phyloP scores from a whole-genome alignment of 495 filamentous ascomycete species.

The Annulohypoxylon maeteangense region DNA sequence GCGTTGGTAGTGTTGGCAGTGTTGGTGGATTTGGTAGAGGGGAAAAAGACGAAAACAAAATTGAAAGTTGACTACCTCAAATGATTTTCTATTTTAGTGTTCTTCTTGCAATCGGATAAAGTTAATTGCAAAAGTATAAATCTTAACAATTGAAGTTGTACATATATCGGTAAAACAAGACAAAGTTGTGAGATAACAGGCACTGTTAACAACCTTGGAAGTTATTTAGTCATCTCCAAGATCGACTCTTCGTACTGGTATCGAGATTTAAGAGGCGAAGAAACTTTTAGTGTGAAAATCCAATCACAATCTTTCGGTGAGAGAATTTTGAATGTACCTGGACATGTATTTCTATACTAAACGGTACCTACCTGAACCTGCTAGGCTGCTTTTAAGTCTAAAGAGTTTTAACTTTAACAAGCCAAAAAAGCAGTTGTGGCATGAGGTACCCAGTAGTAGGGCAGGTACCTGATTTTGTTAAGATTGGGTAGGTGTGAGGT shows the following conservation, averaged over 20 bases:
- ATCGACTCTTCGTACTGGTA: background rate
- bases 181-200: background rate
- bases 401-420: conserved; percentile 14
- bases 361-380: background rate
- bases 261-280: conserved; percentile 1
- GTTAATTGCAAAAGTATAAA: background rate
- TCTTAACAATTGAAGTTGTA: conserved; percentile 2
- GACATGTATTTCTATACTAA: conserved; percentile 4
- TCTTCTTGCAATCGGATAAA: background rate
- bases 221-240: conserved; percentile 4
- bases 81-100: background rate
- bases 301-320: conserved; percentile 22
- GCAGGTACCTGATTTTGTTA: conserved; percentile 36
- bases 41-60: conserved; percentile 5
- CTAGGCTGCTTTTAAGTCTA: conserved; percentile 1
- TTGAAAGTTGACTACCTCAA: conserved; percentile 1
- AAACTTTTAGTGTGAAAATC: conserved; percentile 7
- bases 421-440: conserved; percentile 2
- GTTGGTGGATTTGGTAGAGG: background rate
- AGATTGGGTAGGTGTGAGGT: conserved; percentile 43
- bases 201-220: background rate
- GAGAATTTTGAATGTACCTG: conserved; percentile 13
- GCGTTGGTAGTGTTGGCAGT: background rate
- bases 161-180: background rate
- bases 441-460: conserved; percentile 34